Conservation (phyloP, 768 basidiomycete genomes). For the Leccinum truebloodii region DNA sequence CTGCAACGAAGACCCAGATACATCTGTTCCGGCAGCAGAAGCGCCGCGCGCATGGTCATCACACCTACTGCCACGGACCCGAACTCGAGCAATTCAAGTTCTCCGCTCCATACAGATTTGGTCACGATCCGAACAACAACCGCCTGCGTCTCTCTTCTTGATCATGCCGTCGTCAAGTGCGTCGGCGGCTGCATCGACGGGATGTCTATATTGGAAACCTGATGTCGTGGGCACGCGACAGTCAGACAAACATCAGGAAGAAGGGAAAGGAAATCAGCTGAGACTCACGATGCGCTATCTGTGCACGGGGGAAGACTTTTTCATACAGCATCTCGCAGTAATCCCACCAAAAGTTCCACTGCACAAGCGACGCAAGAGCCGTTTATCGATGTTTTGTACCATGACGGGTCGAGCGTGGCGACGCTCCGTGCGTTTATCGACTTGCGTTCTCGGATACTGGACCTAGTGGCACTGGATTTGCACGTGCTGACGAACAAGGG, state of each 20-base stretch:
- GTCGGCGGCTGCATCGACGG: constrained; percentile 54
- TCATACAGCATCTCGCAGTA: too few relatives aligned
- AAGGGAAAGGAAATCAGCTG: too few relatives aligned
- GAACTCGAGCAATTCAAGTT: too few relatives aligned
- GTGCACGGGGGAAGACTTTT: too few relatives aligned
- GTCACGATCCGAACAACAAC: constrained; percentile 54
- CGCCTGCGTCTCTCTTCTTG: constrained; percentile 47
- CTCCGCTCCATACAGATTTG: neutral
- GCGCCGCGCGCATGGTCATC: too few relatives aligned
- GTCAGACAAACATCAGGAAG: constrained; percentile 18
- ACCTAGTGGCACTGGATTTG: constrained; percentile 84
- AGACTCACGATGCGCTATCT: too few relatives aligned
- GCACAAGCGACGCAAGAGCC: too few relatives aligned
- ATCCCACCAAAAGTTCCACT: too few relatives aligned
- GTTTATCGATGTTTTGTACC: constrained; percentile 54
- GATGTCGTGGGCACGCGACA: constrained; percentile 55
- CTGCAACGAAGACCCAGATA: too few relatives aligned
- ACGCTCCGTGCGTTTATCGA: constrained; percentile 76
- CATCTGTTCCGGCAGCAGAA: too few relatives aligned
- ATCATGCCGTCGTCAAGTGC: constrained; percentile 67
- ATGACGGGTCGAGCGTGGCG: constrained; percentile 70
- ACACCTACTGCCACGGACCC: too few relatives aligned
- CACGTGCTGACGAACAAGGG: constrained; percentile 79
- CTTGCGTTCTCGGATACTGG: constrained; percentile 81
- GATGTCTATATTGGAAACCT: constrained; percentile 33